Base-by-base conservation (phyloP, 2,329 filamentous ascomycete species). In the Lecanicillium sp. region DNA sequence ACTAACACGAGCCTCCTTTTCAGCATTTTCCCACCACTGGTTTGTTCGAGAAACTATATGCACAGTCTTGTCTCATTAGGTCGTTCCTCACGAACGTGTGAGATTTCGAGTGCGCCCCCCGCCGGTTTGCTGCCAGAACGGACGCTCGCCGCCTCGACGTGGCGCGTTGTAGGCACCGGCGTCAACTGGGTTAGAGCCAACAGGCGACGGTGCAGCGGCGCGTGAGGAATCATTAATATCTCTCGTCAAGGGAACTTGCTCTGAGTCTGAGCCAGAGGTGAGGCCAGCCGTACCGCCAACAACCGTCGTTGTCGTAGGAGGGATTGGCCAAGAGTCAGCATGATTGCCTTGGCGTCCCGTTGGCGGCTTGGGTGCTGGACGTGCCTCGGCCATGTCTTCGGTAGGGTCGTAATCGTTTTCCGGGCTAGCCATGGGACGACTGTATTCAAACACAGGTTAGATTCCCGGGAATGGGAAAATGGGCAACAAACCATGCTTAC, bases 91-190 rank as follows among this genome's bases (percentile, higher is more conserved):
- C 10, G 29, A 32, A 28, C 39, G 39, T 28, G 39, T 36, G 12
- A 41, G 29, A 18, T 41, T 41, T 33, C 39, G 33, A 12, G 33
- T 41, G 33, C 39, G 39, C 17, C 39, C 39, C 36, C 39, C 39
- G 17, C 29, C 34, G 29, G 39, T 41, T 29, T 41, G 39, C 33
- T 41, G 39, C 39, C 39, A 41, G 12, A 41, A 41, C 29, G 39
- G 39, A 7, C 39, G 39, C 34, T 41, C 39, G 29, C 39, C 39
- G 29, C 39, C 39, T 8, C 39, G 33, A 29, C 39, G 39, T 29
- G 39, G 39, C 17, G 29, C 27, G 9, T 34, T 41, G 22, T 25
- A 25, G 7, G 22, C 6, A 14, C 29, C 33, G 33, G 15, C 33
- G 33, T 37, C 34, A 4, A 41, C 39, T 1, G 39, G 29, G 28